A percentile compares a stretch with the other conserved stretches of the same genome.
Conservation (phyloP, 148 eudicot species). For the Cornus controversa region DNA sequence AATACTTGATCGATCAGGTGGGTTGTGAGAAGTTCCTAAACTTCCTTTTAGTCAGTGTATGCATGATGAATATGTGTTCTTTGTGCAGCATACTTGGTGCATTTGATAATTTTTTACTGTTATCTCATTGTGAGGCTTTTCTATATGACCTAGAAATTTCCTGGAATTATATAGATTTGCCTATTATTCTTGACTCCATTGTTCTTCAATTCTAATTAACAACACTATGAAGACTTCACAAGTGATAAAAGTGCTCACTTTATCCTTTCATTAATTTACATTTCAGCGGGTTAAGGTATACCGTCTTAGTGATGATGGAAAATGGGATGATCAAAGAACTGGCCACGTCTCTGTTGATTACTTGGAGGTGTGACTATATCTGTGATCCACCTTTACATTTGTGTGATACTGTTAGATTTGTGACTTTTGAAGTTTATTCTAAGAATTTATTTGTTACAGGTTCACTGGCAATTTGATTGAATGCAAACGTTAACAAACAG, state of each 20-base stretch:
- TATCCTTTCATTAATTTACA: neutral
- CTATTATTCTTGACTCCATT: neutral
- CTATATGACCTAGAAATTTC: no score
- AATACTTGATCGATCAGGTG: no score
- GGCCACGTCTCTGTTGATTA: slow-evolving; percentile 95
- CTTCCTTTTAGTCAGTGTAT: no score
- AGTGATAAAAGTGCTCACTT: neutral
- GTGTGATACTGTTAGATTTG: neutral
- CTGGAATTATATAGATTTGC: no score
- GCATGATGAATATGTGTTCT: no score
- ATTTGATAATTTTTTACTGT: no score
- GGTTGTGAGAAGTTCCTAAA: no score
- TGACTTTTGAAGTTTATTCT: neutral
- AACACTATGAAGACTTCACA: neutral
- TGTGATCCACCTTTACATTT: neutral
- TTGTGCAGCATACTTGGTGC: no score
- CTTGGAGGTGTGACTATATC: slow-evolving; percentile 58
- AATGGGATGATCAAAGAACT: slow-evolving; percentile 99
- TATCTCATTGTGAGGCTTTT: no score
- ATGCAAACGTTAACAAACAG: slow-evolving; percentile 36
- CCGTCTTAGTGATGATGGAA: slow-evolving; percentile 80
- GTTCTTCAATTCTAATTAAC: neutral
- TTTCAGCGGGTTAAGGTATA: slow-evolving; percentile 88
- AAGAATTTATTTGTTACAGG: neutral
- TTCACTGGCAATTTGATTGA: neutral